Evolutionary conservation across 495 filamentous ascomycete species (phyloP), one percentile per base, ranked within the genome.

Genomic region (Aspergillus cristatus): DNA sequence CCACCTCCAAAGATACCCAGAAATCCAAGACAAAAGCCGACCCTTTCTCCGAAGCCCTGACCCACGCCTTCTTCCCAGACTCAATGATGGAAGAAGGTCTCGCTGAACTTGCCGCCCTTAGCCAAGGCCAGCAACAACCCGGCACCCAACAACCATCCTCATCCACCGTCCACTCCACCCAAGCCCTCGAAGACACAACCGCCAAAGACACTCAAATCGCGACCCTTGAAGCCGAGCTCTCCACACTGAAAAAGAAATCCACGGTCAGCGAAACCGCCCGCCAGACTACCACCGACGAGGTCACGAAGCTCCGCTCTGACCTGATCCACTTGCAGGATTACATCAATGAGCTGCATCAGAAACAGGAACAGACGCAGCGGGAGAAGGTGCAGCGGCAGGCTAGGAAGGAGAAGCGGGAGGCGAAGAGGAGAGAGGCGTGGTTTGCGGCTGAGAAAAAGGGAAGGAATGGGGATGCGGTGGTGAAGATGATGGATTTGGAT

Each of bases 51-150:
- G 45, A 64, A 42, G 69, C 72, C 1, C 60, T 81, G 15, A 62
- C 58, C 6, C 69, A 75, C 40, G 50, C 74, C 7, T 64, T 48
- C 12, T 78, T 79, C 47, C 74, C 76, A 3, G 41, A 52, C 6
- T 55, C 54, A 12, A 55, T 79, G 50, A 53, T 80, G 7, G 74
- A 79, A 36, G 70, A 76, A 37, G 67, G 72, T 18, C 58, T 78
- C 12, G 64, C 65, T 7, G 73, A 77, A 50, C 58, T 79, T 7
- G 62, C 64, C 17, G 33, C 61, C 7, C 39, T 70, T 11, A 43
- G 47, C 25, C 58, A 58, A 25, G n/a, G n/a, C 33, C 47, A 1
- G 48, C n/a, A n/a, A n/a, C n/a, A n/a, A n/a, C n/a, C 37, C n/a
- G 43, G 35, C 18, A 47, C n/a, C n/a, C n/a, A n/a, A n/a, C n/a